Conservation (phyloP, 2,329 filamentous ascomycete species). For the Trichoderma guizhouense region DNA sequence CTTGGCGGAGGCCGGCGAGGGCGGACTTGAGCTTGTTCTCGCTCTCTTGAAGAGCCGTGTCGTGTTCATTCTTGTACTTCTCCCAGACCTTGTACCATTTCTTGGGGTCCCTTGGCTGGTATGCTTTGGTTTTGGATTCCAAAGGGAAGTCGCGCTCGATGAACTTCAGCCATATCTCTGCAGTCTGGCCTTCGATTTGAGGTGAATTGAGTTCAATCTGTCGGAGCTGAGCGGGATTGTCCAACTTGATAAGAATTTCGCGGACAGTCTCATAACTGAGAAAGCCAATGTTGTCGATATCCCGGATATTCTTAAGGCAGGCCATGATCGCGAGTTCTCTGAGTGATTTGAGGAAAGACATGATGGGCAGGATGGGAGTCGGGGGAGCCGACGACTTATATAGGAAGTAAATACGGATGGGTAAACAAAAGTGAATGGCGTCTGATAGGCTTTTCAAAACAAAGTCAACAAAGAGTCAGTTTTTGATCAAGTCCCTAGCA, state of each 20-base stretch:
- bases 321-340: conserved; percentile 48
- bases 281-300: conserved; percentile 67
- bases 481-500: not conserved
- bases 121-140: conserved; percentile 58
- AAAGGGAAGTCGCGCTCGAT: conserved; percentile 74
- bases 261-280: conserved; percentile 62
- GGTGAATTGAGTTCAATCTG: conserved; percentile 72
- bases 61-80: conserved; percentile 60
- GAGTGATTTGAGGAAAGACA: conserved; percentile 47
- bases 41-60: conserved; percentile 57
- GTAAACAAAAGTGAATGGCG: not conserved
- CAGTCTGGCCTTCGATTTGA: conserved; percentile 67
- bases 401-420: not conserved
- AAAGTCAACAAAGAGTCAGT: not conserved
- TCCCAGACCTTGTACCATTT: conserved; percentile 79
- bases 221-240: conserved; percentile 71
- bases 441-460: not conserved
- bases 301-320: conserved; percentile 51
- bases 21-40: conserved; percentile 55
- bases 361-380: conserved; percentile 22
- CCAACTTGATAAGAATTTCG: conserved; percentile 67
- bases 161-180: conserved; percentile 73
- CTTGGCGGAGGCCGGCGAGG: conserved; percentile 54
- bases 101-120: conserved; percentile 61
- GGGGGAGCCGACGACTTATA: not conserved